These are phyloP conservation scores for Microcera coccophila DNA, from an alignment of 2,329 filamentous ascomycete genomes.

Conservation along the genomic window DNA sequence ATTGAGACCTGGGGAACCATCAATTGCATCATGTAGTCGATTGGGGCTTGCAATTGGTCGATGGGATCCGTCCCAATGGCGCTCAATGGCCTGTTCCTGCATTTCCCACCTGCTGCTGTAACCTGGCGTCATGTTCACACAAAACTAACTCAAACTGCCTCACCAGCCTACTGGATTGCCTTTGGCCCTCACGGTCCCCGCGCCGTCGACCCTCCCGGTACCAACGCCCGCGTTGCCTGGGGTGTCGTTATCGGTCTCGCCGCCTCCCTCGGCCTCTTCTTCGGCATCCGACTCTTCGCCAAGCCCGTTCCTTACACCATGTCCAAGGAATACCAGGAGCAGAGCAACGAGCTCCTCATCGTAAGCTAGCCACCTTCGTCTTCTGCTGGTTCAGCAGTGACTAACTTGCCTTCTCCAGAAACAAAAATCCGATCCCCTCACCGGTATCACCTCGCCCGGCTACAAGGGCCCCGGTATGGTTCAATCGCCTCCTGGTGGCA, in stretches of 20 bases:
- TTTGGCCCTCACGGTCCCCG: constrained; percentile 96
- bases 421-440: constrained; percentile 83
- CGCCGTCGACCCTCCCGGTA: constrained; percentile 75
- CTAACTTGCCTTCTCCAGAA: constrained; percentile 46
- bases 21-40: constrained; percentile 25
- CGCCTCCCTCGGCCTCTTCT: constrained; percentile 68
- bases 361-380: constrained; percentile 44
- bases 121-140: constrained; percentile 9
- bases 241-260: constrained; percentile 67
- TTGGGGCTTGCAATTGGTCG: constrained; percentile 20
- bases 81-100: constrained; percentile 11
- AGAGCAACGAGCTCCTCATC: constrained; percentile 88
- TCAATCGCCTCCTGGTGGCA: constrained; percentile 59
- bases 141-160: constrained; percentile 38
- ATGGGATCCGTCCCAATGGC: constrained; percentile 12
- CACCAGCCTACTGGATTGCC: constrained; percentile 96
- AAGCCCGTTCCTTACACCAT: constrained; percentile 75
- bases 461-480: constrained; percentile 77
- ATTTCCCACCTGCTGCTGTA: neutral
- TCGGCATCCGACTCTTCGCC: constrained; percentile 65
- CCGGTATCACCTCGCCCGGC: constrained; percentile 73
- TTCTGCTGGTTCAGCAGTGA: neutral
- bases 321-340: constrained; percentile 96
- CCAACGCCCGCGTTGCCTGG: constrained; percentile 72
- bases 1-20: constrained; percentile 14